phyloP scores from a whole-genome alignment of 2,329 filamentous ascomycete genomes.

The Mycogone perniciosa region DNA sequence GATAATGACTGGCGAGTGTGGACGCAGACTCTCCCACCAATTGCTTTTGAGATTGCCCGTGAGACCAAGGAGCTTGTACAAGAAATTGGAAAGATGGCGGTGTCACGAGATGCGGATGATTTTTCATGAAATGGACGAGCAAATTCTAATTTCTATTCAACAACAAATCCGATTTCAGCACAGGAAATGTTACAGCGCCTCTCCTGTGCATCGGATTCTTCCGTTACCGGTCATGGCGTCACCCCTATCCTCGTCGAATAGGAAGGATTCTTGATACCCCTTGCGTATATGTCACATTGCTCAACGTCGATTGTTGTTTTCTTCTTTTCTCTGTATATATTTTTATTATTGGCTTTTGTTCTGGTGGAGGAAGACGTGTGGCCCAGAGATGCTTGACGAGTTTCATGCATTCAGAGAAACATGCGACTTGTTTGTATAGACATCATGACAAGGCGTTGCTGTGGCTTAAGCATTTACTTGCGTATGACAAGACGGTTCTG shows the following conservation, averaged over 20 bases:
- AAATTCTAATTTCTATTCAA: background rate
- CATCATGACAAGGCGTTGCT: too few species aligned
- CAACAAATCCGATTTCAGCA: background rate
- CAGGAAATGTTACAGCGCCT: background rate
- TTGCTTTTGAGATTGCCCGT: constrained; percentile 80
- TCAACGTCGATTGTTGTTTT: constrained; percentile 1
- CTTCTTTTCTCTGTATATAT: constrained; percentile 6
- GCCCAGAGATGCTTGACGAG: too few species aligned
- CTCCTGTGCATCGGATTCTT: background rate
- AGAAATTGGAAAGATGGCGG: constrained; percentile 34
- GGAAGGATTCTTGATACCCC: constrained; percentile 12
- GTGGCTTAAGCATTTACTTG: too few species aligned
- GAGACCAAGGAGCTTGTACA: constrained; percentile 68
- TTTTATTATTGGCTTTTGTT: constrained; percentile 1
- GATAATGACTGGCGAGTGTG: constrained; percentile 55
- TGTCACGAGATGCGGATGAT: constrained; percentile 33
- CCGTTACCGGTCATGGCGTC: constrained; percentile 2
- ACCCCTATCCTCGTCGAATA: constrained; percentile 1
- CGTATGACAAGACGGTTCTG: too few species aligned
- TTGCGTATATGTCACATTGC: constrained; percentile 8
- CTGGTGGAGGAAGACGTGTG: too few species aligned
- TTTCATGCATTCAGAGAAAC: too few species aligned
- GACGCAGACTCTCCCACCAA: constrained; percentile 67
- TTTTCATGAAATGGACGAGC: constrained; percentile 34
- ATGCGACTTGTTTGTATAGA: too few species aligned